Conservation (phyloP, 805 yeast species). For the Kodamaea hsintzibuensis region DNA sequence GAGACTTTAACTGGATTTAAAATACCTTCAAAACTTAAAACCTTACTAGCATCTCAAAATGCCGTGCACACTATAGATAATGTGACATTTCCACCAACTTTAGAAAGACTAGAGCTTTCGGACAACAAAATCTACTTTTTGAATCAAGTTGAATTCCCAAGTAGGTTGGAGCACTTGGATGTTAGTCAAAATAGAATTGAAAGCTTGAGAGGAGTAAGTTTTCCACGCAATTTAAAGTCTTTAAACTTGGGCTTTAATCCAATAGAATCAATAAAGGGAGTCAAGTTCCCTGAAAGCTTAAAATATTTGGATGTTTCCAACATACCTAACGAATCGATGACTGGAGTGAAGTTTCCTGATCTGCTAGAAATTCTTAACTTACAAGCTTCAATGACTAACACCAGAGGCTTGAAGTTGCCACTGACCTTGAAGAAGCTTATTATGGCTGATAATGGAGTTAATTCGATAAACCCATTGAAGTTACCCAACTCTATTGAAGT, state of each 20-base stretch:
- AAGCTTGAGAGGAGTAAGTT: slow-evolving; percentile 35
- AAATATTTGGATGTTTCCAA: slow-evolving; percentile 40
- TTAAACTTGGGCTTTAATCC: slow-evolving; percentile 40
- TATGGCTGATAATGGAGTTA: slow-evolving; percentile 42
- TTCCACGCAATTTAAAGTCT: slow-evolving; percentile 32
- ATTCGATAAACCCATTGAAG: slow-evolving; percentile 45
- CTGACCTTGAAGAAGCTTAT: slow-evolving; percentile 30
- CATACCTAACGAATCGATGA: slow-evolving; percentile 48
- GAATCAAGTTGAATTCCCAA: slow-evolving; percentile 41
- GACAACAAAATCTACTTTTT: slow-evolving; percentile 41
- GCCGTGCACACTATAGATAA: slow-evolving; percentile 36
- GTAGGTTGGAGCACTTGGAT: slow-evolving; percentile 29
- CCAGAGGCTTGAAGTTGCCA: slow-evolving; percentile 44
- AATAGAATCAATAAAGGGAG: slow-evolving; percentile 43
- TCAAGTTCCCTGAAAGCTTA: slow-evolving; percentile 39
- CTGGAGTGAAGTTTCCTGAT: slow-evolving; percentile 48
- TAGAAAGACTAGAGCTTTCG: slow-evolving; percentile 33
- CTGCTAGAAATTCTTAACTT: slow-evolving; percentile 35
- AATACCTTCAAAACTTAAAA: slow-evolving; percentile 33
- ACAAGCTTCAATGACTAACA: slow-evolving; percentile 46
- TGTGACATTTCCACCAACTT: slow-evolving; percentile 33
- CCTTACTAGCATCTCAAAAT: slow-evolving; percentile 35
- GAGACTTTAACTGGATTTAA: slow-evolving; percentile 42
- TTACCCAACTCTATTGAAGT: slow-evolving; percentile 41
- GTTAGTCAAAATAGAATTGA: slow-evolving; percentile 43